Evolutionary conservation across 169 alveolate genomes (phyloP).

Genomic region (Theileria sp.): DNA sequence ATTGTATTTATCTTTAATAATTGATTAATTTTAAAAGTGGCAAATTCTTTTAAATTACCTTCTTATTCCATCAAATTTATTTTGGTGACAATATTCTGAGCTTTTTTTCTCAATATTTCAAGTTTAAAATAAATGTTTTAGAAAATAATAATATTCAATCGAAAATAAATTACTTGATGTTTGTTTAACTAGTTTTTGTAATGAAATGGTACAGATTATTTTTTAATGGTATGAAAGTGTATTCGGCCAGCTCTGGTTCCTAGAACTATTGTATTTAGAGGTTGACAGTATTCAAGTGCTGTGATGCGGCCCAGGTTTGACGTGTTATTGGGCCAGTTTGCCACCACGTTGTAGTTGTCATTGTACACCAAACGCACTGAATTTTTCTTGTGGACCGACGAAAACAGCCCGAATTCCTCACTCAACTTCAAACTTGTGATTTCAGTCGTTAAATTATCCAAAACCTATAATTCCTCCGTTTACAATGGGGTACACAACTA

Average conservation of each 20-base stretch:
- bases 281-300: conserved; percentile 22
- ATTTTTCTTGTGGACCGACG: conserved; percentile 62
- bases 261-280: conserved; percentile 32
- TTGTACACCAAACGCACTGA: conserved; percentile 58
- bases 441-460: conserved; percentile 61
- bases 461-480: conserved; percentile 25
- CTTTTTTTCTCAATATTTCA: not conserved
- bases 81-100: not conserved
- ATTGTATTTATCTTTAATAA: too few species aligned
- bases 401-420: conserved; percentile 44
- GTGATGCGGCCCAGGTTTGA: conserved; percentile 56
- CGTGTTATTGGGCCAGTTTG: conserved; percentile 61
- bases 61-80: not conserved
- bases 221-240: conserved; percentile 38
- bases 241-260: conserved; percentile 51
- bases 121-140: not conserved
- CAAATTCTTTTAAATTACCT: not conserved
- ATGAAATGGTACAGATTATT: not conserved
- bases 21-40: not conserved
- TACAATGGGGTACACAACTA: not conserved
- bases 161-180: not conserved
- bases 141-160: not conserved
- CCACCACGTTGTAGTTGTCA: conserved; percentile 35
- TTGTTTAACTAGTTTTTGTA: not conserved
- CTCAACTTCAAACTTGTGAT: conserved; percentile 34